Evolutionary conservation across 345 rosid species (phyloP), one percentile per base, ranked within the genome.

Genomic region (Noccaea caerulescens): DNA sequence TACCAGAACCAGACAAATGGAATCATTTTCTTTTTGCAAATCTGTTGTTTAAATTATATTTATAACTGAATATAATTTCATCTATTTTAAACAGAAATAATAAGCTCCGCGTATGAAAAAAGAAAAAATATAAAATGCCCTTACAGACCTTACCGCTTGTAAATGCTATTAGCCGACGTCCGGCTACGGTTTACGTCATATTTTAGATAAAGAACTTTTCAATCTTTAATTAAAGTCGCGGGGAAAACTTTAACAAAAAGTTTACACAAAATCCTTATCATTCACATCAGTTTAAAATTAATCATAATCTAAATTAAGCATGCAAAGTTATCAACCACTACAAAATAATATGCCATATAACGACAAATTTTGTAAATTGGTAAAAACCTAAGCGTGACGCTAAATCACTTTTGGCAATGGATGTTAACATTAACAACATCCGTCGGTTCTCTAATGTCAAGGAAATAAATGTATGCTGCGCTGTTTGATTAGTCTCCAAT

Each of bases 141-240:
- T 32, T 14, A 33, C 41, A 53, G 33, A 63, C 45, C 18, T 54
- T 9, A 63, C 32, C 41, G 16, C 52, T 14, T 54, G 37, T 54
- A 7, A 27, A 23, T 9, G 49, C 8, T 7, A 46, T 46, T 58
- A 60, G 58, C 52, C 52, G 36, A 70, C 61, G 75, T 43, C 36
- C 61, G 75, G 53, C 36, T 51, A 42, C 9, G 44, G 53, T 8
- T 69, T 20, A 71, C 38, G 69, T 62, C 46, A 12, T 23, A 60
- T 18, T 45, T 38, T 38, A 63, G 53, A 59, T 63, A 50, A 13
- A 59, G n/a, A 70, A 37, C n/a, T 34, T 25, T 37, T 61, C 11
- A 53, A 13, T 63, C 58, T 72, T 57, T 45, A 63, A 36, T 44
- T 54, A 72, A 72, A 72, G 76, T 72, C 39, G 56, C 33, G 5